A percentile compares a stretch with the other conserved stretches of the same genome.
phyloP scores from a whole-genome alignment of 441 rosid genomes.

The Hura crepitans region DNA sequence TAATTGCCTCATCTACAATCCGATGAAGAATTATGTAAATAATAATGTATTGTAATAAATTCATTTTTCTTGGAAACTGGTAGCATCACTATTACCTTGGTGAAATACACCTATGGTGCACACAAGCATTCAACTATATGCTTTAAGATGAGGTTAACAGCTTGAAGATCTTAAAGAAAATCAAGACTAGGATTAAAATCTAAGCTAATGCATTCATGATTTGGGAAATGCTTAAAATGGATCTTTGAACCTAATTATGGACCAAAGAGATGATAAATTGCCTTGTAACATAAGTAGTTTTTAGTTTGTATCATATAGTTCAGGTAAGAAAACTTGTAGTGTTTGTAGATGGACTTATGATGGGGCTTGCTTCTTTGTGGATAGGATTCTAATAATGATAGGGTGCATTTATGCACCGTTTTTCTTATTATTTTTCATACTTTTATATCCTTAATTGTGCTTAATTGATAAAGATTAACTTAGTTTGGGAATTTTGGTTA shows the following conservation, averaged over 20 bases:
- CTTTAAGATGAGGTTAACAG: constrained; percentile 35
- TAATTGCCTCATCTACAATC: constrained; percentile 60
- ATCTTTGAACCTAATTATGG: too few relatives aligned
- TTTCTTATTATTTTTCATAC: too few relatives aligned
- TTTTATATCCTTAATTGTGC: too few relatives aligned
- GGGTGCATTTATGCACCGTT: too few relatives aligned
- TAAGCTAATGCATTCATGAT: neutral
- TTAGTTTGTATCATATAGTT: too few relatives aligned
- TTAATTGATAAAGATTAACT: too few relatives aligned
- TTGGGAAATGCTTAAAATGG: too few relatives aligned
- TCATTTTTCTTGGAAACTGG: neutral
- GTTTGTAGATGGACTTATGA: constrained; percentile 42
- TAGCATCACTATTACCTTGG: constrained; percentile 42
- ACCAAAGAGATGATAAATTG: constrained; percentile 54
- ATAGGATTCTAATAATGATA: constrained; percentile 55
- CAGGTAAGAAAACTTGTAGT: too few relatives aligned
- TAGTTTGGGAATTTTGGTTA: too few relatives aligned
- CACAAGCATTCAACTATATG: constrained; percentile 58
- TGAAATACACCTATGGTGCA: constrained; percentile 55
- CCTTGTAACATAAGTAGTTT: constrained; percentile 40
- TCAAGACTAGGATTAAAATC: neutral
- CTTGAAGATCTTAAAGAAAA: constrained; percentile 47
- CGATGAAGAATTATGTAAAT: constrained; percentile 26
- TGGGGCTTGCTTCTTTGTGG: constrained; percentile 77
- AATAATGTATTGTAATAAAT: neutral